A percentile compares a stretch with the other conserved stretches of the same genome.
These are phyloP conservation scores for Echinochloa phyllopogon DNA, from an alignment of 176 grass and related monocot genomes.

Conservation along the genomic window DNA sequence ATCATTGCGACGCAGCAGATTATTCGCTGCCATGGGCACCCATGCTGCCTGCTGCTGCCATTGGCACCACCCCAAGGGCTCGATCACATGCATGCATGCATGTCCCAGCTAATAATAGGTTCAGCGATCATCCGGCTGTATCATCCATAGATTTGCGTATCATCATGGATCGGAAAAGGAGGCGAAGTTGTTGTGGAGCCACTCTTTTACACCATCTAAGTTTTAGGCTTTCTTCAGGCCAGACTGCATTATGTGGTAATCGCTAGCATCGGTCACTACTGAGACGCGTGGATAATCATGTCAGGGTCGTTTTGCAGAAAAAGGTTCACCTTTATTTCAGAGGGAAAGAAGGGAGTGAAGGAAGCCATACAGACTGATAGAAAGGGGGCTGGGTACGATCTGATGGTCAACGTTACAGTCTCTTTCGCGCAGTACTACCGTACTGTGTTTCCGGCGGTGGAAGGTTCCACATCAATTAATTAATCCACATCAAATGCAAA, in stretches of 20 bases:
- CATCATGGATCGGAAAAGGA: constrained; percentile 7
- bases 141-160: constrained; percentile 22
- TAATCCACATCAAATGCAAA: not conserved
- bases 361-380: not conserved
- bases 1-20: constrained; percentile 47
- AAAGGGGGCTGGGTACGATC: not conserved
- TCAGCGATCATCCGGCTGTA: constrained; percentile 39
- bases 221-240: constrained; percentile 20
- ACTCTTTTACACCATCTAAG: constrained; percentile 3
- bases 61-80: not conserved
- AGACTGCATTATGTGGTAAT: constrained; percentile 3
- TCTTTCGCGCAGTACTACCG: not conserved
- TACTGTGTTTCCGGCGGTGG: not conserved
- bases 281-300: constrained; percentile 20
- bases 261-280: not conserved
- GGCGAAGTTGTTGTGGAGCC: not conserved
- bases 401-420: constrained; percentile 45
- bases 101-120: not conserved
- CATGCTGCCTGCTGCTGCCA: constrained; percentile 22
- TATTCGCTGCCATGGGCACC: constrained; percentile 49
- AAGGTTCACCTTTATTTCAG: not conserved
- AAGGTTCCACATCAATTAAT: not conserved
- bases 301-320: not conserved
- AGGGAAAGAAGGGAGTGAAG: not conserved
- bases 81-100: constrained; percentile 31